Conservation (phyloP, 345 rosid species). For the Nephelium lappaceum region DNA sequence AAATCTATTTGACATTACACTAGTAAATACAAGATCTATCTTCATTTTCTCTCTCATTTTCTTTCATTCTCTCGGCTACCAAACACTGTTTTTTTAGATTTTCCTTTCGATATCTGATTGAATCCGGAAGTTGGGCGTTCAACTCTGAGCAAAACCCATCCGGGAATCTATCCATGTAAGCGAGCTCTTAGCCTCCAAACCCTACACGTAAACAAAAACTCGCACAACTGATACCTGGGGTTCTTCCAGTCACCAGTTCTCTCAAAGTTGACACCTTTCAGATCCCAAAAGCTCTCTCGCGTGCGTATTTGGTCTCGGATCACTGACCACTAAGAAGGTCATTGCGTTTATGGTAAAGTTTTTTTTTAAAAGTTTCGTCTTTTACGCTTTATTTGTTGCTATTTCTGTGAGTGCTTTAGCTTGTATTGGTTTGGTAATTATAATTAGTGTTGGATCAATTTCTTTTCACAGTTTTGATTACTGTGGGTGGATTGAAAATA, state of each 20-base stretch:
- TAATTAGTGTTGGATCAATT: neutral
- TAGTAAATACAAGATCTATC: too few species aligned
- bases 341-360: neutral
- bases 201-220: too few species aligned
- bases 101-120: too few species aligned
- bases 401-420: neutral
- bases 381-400: neutral
- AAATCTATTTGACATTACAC: too few species aligned
- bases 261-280: constrained; percentile 1
- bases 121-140: too few species aligned
- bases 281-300: neutral
- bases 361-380: neutral
- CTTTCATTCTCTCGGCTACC: too few species aligned
- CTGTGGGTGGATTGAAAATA: neutral
- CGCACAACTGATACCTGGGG: too few species aligned
- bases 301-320: neutral
- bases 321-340: neutral
- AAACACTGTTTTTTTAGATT: too few species aligned
- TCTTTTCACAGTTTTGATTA: neutral
- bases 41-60: too few species aligned
- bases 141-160: too few species aligned
- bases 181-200: too few species aligned
- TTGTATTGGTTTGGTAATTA: neutral
- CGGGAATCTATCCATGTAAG: too few species aligned
- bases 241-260: neutral